Conservation (phyloP, 2,329 filamentous ascomycete genomes). For the Chrysosporium queenslandicum region DNA sequence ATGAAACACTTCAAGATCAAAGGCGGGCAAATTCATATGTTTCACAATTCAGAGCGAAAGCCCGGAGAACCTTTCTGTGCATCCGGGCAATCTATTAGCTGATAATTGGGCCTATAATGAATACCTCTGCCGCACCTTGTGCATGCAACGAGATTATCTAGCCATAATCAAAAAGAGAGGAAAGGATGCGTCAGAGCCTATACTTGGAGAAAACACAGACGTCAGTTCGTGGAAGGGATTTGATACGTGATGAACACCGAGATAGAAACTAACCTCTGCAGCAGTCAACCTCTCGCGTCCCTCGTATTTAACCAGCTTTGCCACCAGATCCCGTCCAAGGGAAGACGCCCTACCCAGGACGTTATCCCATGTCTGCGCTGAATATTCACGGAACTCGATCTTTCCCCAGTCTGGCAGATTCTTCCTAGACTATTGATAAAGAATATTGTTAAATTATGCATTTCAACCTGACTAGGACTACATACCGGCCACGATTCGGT, state of each 20-base stretch:
- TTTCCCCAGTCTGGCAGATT: conserved; percentile 78
- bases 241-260: not conserved
- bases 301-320: conserved; percentile 61
- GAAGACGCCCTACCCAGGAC: conserved; percentile 53
- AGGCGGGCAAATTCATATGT: not conserved
- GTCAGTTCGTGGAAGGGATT: not conserved
- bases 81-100: too few relatives aligned
- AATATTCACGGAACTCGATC: conserved; percentile 67
- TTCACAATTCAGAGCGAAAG: not conserved
- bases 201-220: not conserved
- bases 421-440: conserved; percentile 27
- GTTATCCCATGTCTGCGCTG: conserved; percentile 55
- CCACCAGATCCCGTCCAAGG: conserved; percentile 55
- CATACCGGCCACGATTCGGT: conserved; percentile 68
- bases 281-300: conserved; percentile 58
- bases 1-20: too few relatives aligned
- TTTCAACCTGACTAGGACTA: conserved; percentile 8
- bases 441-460: not conserved
- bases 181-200: conserved; percentile 8
- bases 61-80: not conserved
- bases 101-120: not conserved
- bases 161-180: not conserved
- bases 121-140: not conserved
- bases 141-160: not conserved
- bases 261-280: conserved; percentile 40